Evolutionary conservation across 306 rosid species (phyloP), one percentile per base, ranked within the genome.

Genomic region (Casuarina glauca): DNA sequence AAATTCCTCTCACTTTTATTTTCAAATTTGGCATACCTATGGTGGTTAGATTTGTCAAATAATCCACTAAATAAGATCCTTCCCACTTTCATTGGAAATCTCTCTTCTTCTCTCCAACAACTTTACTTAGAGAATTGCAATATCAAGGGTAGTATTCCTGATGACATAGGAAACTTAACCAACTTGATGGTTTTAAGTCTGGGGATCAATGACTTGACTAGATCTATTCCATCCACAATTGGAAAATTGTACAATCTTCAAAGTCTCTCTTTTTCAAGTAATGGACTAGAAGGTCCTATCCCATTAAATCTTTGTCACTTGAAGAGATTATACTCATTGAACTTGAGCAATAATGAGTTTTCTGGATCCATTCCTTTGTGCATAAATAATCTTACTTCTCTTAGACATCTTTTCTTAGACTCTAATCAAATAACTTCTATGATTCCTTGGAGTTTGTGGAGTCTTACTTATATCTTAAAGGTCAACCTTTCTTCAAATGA

Each of bases 301-400:
- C 43, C 81, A 36, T 51, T 32, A 45, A 53, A 78, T 48, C 54
- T 78, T 48, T 58, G 81, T 51, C 46, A 36, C 15, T 26, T 69
- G 26, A 39, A 12, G 4, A 13, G 43, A 12, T 4, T 73, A 9
- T 44, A 7, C 3, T 3, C 1, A 0, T 2, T 64, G 48, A 0
- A 0, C 15, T 69, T 69, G 49, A 17, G 54, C 10, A 9, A 2
- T 19, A 74, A 74, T 69, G 11, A 2, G 38, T 57, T 79, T 2
- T 60, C 52, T 20, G 73, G 77, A 19, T 19, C 75, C 5, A 43
- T 79, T 36, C 82, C 82, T n/a, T 6, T 66, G 0, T 79, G 82
- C 26, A 26, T 79, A 9, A 54, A 55, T 6, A 72, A 62, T 42
- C 73, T 78, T 3, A 6, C 50, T 49, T 39, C 73, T n/a, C 64